Evolutionary conservation across 2,329 filamentous ascomycete species (phyloP).

Genomic region (Mariannaea sp.): DNA sequence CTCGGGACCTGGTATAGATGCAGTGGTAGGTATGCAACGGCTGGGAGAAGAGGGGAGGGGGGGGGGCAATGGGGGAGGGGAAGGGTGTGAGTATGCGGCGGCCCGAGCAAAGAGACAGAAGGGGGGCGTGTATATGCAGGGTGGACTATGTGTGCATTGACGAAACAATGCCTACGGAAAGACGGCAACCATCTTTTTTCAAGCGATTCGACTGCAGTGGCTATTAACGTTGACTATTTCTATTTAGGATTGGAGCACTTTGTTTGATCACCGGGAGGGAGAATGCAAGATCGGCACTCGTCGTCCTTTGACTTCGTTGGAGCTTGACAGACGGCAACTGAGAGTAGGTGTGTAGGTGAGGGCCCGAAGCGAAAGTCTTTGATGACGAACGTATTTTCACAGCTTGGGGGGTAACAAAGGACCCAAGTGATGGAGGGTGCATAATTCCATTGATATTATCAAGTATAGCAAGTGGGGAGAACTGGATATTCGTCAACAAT

Average conservation of each 20-base stretch:
- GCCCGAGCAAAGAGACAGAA: neutral
- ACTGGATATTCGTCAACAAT: too few species aligned
- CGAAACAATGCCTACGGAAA: neutral
- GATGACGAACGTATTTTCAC: too few species aligned
- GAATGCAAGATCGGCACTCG: slow-evolving; percentile 19
- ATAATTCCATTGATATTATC: too few species aligned
- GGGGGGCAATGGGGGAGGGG: neutral
- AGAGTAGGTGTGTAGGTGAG: too few species aligned
- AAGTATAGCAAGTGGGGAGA: too few species aligned
- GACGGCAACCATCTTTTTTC: too few species aligned
- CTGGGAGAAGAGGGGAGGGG: neutral
- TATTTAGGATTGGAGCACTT: too few species aligned
- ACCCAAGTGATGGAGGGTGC: too few species aligned
- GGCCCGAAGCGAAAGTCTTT: too few species aligned
- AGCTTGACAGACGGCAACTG: too few species aligned
- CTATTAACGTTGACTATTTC: neutral
- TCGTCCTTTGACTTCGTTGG: neutral
- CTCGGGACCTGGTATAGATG: slow-evolving; percentile 1
- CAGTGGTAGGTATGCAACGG: neutral
- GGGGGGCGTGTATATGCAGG: neutral
- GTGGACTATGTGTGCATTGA: neutral
- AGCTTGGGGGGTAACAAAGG: too few species aligned
- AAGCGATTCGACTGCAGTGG: too few species aligned
- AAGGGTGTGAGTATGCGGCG: neutral
- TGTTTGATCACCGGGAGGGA: slow-evolving; percentile 14